Evolutionary conservation across 106 monocot species (phyloP), one percentile per base, ranked within the genome.

Genomic region (Hemerocallis citrina): DNA sequence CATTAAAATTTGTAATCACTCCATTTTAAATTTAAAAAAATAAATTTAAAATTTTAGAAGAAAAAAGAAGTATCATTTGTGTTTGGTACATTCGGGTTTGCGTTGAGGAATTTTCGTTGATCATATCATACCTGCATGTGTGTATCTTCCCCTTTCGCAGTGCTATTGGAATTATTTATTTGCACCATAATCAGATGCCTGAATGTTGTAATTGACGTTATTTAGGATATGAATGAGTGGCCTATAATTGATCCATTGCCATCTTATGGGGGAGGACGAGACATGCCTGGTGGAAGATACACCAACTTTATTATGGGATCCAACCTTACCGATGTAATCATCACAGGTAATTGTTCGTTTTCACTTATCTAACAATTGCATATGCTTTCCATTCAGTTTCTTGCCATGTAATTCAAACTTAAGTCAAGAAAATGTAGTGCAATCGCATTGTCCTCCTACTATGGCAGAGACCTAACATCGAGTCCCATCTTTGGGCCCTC

Each of bases 181-280:
- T 19, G 46, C 46, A 46, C 2, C 20, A 46, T 21, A 46, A 46
- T 21, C 46, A 46, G 46, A 19, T 46, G 19, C n/a, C 22, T 46
- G 9, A 9, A 13, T 43, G 13, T 43, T 24, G 27, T n/a, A 60
- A 1, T 14, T 43, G 35, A 7, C 22, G 44, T 61, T 1, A 10
- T 61, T 14, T 30, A 81, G 80, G 67, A 81, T 17, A 6, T 72
- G 0, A 29, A 45, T 30, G 80, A 75, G 13, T 81, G 67, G 57
- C 75, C 80, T 14, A 56, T 81, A 50, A 75, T 81, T 21, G 75
- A 62, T 22, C 75, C 80, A 10, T 64, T 81, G 72, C 80, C 80
- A 0, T 81, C 80, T 14, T 81, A 81, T 54, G 80, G 75, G 7
- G 71, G 75, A 75, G 80, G 80, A 59, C 59, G 80, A 19, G 80